These are phyloP conservation scores for Botryosphaeria dothidea DNA, from an alignment of 2,329 filamentous ascomycete species.

Conservation along the genomic window DNA sequence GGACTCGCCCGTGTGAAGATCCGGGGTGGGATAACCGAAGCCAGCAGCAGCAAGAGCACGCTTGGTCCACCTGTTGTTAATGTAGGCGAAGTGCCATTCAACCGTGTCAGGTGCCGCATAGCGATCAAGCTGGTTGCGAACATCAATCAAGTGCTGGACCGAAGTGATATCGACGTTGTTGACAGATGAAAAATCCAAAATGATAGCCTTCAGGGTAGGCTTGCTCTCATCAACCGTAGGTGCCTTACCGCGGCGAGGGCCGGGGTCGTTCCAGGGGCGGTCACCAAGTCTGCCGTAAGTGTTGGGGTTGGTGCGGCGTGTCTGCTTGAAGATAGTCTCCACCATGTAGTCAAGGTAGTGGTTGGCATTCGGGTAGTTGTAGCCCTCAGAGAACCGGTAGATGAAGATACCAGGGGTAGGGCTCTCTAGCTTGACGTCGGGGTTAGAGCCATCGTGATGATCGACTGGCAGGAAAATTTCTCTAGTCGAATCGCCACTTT, in stretches of 20 bases:
- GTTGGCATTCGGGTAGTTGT: slow-evolving; percentile 94
- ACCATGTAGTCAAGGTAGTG: slow-evolving; percentile 75
- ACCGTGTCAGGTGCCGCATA: slow-evolving; percentile 80
- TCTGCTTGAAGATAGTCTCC: slow-evolving; percentile 54
- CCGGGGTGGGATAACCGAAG: slow-evolving; percentile 75
- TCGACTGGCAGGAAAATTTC: slow-evolving; percentile 86
- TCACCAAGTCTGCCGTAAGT: slow-evolving; percentile 55
- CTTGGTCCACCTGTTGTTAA: slow-evolving; percentile 94
- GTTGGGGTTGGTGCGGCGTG: slow-evolving; percentile 73
- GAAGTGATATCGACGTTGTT: slow-evolving; percentile 94
- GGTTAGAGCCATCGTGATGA: slow-evolving; percentile 89
- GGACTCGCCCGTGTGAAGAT: slow-evolving; percentile 49
- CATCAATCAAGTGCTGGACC: slow-evolving; percentile 88
- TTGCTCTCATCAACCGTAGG: slow-evolving; percentile 50
- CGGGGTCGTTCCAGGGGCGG: slow-evolving; percentile 95
- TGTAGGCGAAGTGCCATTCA: slow-evolving; percentile 94
- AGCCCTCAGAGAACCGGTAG: slow-evolving; percentile 91
- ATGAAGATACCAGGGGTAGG: slow-evolving; percentile 94
- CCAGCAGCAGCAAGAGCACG: slow-evolving; percentile 82
- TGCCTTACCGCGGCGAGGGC: slow-evolving; percentile 62
- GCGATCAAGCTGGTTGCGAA: slow-evolving; percentile 88
- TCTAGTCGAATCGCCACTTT: slow-evolving; percentile 57
- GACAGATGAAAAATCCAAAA: slow-evolving; percentile 90
- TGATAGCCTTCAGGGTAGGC: slow-evolving; percentile 81
- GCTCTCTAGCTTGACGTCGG: slow-evolving; percentile 72